Evolutionary conservation across 495 filamentous ascomycete genomes (phyloP).

Genomic region (Friedmanniomyces endolithicus): DNA sequence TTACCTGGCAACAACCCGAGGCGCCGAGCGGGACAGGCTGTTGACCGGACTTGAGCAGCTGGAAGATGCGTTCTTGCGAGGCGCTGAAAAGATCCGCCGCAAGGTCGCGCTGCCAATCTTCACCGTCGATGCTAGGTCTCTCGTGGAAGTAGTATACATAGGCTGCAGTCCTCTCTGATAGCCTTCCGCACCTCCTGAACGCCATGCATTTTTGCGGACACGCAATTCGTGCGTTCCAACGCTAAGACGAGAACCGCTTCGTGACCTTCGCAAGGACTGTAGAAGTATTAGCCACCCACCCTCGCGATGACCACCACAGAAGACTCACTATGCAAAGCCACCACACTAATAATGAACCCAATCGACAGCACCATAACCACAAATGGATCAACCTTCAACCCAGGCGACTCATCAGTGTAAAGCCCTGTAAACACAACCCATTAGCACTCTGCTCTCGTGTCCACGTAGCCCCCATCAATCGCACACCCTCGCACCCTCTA

Average conservation of each 20-base stretch:
- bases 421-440: slow-evolving; percentile 45
- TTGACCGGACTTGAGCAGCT: too few species aligned
- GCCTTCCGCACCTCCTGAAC: background rate
- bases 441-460: slow-evolving; percentile 16
- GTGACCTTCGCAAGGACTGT: slow-evolving; percentile 94
- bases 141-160: background rate
- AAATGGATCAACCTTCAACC: slow-evolving; percentile 91
- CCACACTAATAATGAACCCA: slow-evolving; percentile 97
- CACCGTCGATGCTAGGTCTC: too few species aligned
- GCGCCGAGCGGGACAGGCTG: too few species aligned
- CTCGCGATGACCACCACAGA: too few species aligned
- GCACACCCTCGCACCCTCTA: too few species aligned
- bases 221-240: background rate
- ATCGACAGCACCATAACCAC: slow-evolving; percentile 88
- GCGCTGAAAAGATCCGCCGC: too few species aligned
- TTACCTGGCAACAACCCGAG: too few species aligned
- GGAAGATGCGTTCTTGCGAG: too few species aligned
- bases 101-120: too few species aligned
- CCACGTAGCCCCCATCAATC: too few species aligned
- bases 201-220: background rate
- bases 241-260: slow-evolving; percentile 64
- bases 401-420: slow-evolving; percentile 97
- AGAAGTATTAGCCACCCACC: background rate
- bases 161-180: background rate
- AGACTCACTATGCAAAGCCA: slow-evolving; percentile 90